Conservation (phyloP, 2,329 filamentous ascomycete genomes). For the Aureobasidium pullulans region DNA sequence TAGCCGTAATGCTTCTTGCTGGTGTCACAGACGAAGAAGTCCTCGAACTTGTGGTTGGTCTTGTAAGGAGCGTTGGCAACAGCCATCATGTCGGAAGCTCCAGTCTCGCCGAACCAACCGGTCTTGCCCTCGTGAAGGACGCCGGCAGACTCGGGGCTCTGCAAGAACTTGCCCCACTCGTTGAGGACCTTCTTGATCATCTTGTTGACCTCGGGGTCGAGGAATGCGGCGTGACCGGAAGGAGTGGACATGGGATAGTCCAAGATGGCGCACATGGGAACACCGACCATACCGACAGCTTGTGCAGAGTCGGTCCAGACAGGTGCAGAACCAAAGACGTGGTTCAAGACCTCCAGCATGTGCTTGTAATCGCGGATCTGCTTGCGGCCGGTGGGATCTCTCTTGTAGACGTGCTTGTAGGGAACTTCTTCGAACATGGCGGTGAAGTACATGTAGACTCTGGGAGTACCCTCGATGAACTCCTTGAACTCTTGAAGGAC, state of each 20-base stretch:
- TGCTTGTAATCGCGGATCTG: slow-evolving; percentile 61
- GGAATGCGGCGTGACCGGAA: slow-evolving; percentile 48
- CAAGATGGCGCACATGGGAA: slow-evolving; percentile 44
- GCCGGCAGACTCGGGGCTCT: slow-evolving; percentile 28
- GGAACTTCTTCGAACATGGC: slow-evolving; percentile 61
- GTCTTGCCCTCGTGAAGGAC: slow-evolving; percentile 30
- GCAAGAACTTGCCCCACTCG: slow-evolving; percentile 37
- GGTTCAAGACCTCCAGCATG: slow-evolving; percentile 60
- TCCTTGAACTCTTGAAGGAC: slow-evolving; percentile 58
- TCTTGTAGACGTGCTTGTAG: slow-evolving; percentile 49
- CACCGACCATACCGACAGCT: slow-evolving; percentile 15
- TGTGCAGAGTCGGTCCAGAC: slow-evolving; percentile 33
- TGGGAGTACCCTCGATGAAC: slow-evolving; percentile 57
- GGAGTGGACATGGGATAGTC: slow-evolving; percentile 54
- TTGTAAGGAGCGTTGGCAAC: slow-evolving; percentile 25
- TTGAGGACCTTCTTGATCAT: slow-evolving; percentile 47
- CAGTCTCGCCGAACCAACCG: slow-evolving; percentile 36
- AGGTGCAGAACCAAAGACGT: slow-evolving; percentile 36
- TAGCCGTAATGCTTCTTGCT: slow-evolving; percentile 50
- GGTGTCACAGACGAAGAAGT: slow-evolving; percentile 56
- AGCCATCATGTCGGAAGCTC: slow-evolving; percentile 30
- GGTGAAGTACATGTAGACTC: slow-evolving; percentile 59
- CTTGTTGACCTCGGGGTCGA: slow-evolving; percentile 45
- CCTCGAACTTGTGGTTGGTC: slow-evolving; percentile 31
- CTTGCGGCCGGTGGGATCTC: slow-evolving; percentile 53